These are phyloP conservation scores for Aurantiochytrium sp. DNA, from an alignment of 108 stramenopile species.

Conservation along the genomic window DNA sequence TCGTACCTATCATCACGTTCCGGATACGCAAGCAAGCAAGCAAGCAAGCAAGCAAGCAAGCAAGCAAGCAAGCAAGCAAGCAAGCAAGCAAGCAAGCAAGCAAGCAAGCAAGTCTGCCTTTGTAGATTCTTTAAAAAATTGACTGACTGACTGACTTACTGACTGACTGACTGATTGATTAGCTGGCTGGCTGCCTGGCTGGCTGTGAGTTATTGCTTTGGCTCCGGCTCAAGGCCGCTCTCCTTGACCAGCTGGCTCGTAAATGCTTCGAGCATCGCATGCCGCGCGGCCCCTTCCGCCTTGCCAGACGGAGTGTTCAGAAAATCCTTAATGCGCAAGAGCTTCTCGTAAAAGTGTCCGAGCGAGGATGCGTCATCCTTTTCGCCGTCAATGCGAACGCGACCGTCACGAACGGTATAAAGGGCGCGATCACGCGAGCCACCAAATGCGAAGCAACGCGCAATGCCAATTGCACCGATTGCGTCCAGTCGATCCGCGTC, in stretches of 20 bases:
- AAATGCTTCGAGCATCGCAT: not conserved
- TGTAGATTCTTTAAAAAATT: too few relatives aligned
- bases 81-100: too few relatives aligned
- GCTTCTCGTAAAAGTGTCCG: conserved; percentile 18
- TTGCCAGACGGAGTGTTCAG: not conserved
- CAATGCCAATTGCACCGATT: conserved; percentile 26
- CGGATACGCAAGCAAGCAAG: too few relatives aligned
- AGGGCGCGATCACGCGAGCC: not conserved
- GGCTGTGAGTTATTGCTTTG: not conserved
- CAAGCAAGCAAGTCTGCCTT: too few relatives aligned
- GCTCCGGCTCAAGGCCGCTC: not conserved
- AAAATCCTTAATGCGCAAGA: not conserved
- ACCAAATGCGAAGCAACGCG: conserved; percentile 25
- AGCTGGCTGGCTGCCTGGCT: not conserved
- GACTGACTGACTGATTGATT: not conserved
- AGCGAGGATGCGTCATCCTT: not conserved
- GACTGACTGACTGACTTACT: too few relatives aligned
- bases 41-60: too few relatives aligned
- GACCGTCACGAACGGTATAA: not conserved
- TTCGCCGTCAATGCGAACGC: not conserved
- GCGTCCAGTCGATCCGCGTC: conserved; percentile 29
- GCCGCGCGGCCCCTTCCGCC: not conserved
- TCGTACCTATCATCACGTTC: too few relatives aligned
- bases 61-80: too few relatives aligned
- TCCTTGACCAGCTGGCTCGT: not conserved